Percentiles rank a stretch among this genome's conserved stretches.
These are phyloP conservation scores for Halophytophthora polymorphica DNA, from an alignment of 352 stramenopile species.

Conservation along the genomic window DNA sequence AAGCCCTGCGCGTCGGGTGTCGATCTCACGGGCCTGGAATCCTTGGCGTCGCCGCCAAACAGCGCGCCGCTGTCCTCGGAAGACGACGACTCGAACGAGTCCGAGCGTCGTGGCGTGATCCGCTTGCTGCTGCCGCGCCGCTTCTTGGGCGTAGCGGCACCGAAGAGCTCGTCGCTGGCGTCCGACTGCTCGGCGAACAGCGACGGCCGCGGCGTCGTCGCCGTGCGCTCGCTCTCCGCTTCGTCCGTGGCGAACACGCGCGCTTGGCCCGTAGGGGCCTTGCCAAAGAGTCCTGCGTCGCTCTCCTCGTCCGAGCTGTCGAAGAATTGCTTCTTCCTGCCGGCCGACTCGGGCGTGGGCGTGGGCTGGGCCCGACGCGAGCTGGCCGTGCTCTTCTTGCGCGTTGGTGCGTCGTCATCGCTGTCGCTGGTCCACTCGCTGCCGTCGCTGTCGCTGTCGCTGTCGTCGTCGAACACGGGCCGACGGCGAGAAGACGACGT, in stretches of 20 bases:
- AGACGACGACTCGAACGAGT: slow-evolving; percentile 47
- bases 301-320: slow-evolving; percentile 62
- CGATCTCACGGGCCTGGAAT: slow-evolving; percentile 8
- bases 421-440: slow-evolving; percentile 60
- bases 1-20: slow-evolving; percentile 20
- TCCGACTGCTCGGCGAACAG: slow-evolving; percentile 39
- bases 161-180: slow-evolving; percentile 35
- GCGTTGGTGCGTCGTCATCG: slow-evolving; percentile 24
- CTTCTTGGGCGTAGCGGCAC: slow-evolving; percentile 13
- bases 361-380: slow-evolving; percentile 12
- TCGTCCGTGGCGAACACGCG: slow-evolving; percentile 28
- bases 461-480: slow-evolving; percentile 37
- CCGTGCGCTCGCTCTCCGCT: neutral
- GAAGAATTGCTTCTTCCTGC: slow-evolving; percentile 45
- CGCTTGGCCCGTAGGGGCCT: slow-evolving; percentile 13
- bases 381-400: slow-evolving; percentile 17
- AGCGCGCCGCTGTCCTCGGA: slow-evolving; percentile 39
- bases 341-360: slow-evolving; percentile 9
- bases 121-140: slow-evolving; percentile 22
- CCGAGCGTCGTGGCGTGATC: slow-evolving; percentile 25
- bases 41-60: slow-evolving; percentile 37
- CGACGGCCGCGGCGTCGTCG: slow-evolving; percentile 13
- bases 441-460: slow-evolving; percentile 37
- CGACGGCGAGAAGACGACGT: slow-evolving; percentile 20
- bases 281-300: slow-evolving; percentile 58